Evolutionary conservation across 352 stramenopile species (phyloP).

Genomic region (Albugo candida): DNA sequence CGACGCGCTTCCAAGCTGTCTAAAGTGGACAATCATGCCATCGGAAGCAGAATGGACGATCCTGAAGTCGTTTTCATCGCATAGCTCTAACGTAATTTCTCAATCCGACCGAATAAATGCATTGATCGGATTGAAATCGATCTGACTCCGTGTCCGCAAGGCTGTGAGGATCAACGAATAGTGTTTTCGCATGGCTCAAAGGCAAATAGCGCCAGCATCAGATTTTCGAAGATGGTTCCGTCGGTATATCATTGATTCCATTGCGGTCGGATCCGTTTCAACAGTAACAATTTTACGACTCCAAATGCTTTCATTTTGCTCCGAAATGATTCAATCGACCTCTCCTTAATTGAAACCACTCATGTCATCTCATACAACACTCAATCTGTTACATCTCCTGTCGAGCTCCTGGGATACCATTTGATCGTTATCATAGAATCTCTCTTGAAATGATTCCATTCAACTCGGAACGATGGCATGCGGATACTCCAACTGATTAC

Average conservation of each 20-base stretch:
- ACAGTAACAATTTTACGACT: conserved; percentile 50
- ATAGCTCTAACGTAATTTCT: conserved; percentile 56
- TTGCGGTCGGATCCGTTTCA: conserved; percentile 43
- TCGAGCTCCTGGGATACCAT: conserved; percentile 66
- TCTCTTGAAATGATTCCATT: conserved; percentile 51
- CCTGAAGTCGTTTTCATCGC: conserved; percentile 40
- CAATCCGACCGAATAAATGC: conserved; percentile 43
- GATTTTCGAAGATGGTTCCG: conserved; percentile 49
- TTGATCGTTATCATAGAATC: conserved; percentile 33
- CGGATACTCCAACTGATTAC: conserved; percentile 29
- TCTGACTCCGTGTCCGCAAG: conserved; percentile 61
- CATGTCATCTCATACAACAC: conserved; percentile 38
- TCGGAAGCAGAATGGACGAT: conserved; percentile 26
- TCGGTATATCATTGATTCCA: conserved; percentile 33
- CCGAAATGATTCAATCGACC: conserved; percentile 23
- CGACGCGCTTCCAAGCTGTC: conserved; percentile 49
- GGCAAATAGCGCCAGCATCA: conserved; percentile 14
- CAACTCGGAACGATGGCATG: conserved; percentile 1
- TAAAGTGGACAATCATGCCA: conserved; percentile 65
- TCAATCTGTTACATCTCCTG: conserved; percentile 51
- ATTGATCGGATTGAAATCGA: conserved; percentile 50
- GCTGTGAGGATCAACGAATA: conserved; percentile 31
- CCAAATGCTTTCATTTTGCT: conserved; percentile 43
- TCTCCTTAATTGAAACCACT: conserved; percentile 10
- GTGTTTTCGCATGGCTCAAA: conserved; percentile 7